A percentile compares a stretch with the other conserved stretches of the same genome.
Conservation (phyloP, 805 yeast species). For the Candida ascalaphidarum region DNA sequence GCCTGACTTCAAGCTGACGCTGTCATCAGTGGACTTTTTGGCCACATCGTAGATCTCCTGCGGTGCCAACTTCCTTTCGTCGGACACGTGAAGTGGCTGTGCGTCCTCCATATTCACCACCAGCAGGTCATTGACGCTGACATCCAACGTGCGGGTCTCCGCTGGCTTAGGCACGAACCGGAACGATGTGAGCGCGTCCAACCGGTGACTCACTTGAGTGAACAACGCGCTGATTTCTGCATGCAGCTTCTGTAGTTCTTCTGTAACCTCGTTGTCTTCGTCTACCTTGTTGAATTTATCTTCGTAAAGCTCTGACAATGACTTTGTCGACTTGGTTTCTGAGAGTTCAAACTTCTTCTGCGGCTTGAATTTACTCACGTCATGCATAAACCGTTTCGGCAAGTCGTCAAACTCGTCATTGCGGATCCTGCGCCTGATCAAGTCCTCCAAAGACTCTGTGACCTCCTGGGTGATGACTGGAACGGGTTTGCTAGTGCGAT, state of each 20-base stretch:
- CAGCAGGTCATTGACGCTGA: constrained; percentile 56
- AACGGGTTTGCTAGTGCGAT: constrained; percentile 89
- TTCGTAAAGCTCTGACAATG: constrained; percentile 88
- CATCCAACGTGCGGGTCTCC: constrained; percentile 60
- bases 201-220: constrained; percentile 52
- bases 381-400: constrained; percentile 62
- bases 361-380: constrained; percentile 48
- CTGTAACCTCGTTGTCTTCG: constrained; percentile 41
- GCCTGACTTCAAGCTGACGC: constrained; percentile 53
- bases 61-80: constrained; percentile 78
- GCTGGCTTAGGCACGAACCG: constrained; percentile 90
- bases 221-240: constrained; percentile 67
- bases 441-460: constrained; percentile 80
- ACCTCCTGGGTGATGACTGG: constrained; percentile 89
- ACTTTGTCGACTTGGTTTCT: constrained; percentile 77
- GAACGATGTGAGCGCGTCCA: constrained; percentile 90
- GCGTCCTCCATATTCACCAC: constrained; percentile 92
- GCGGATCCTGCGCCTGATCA: constrained; percentile 75
- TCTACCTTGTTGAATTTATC: constrained; percentile 59
- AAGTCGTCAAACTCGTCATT: constrained; percentile 77
- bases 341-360: constrained; percentile 54
- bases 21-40: too few species aligned
- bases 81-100: constrained; percentile 78
- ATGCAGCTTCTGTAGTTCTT: constrained; percentile 65
- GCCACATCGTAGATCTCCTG: constrained; percentile 75